Evolutionary conservation across 805 yeast genomes (phyloP), one percentile per base, ranked within the genome.

Genomic region (Hanseniaspora clermontiae): DNA sequence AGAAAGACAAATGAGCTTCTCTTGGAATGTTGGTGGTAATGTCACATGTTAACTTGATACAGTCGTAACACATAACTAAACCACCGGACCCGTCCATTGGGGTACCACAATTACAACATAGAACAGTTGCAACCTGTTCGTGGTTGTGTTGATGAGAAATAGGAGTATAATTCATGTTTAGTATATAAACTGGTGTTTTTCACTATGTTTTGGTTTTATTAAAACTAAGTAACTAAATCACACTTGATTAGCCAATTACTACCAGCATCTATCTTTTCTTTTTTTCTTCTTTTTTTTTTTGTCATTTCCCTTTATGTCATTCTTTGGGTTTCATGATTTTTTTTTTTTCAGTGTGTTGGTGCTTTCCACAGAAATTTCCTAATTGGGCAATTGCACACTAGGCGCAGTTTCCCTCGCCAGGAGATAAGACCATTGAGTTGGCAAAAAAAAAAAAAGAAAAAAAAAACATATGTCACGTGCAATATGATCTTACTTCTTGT

Each of bases 31-130:
- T 96, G 62, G 84, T 88, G 1, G 98, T 89, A 63, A 93, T 88
- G 69, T 91, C 97, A 58, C 88, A 93, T 1, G 88, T 88, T 66
- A 91, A 74, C 70, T 88, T 87, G 68, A 93, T 87, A 80, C 99
- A 93, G 71, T 93, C 97, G 75, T 87, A 83, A 74, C 98, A 93
- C 95, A 91, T 88, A 31, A 89, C 95, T 57, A 90, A 73, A 14
- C 96, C 96, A 29, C 81, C 73, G 27, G 97, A 87, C 46, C 97
- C 97, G 68, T 93, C 97, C 80, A 93, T 87, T 46, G 97, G 97
- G 57, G 85, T 87, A 72, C 97, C 97, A 83, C 98, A 93, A 83
- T 87, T 88, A 72, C 95, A 89, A 76, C 98, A 93, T 58, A 93
- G 80, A 59, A 93, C 93, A 1, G 97, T 93, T 37, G 97, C 95